Evolutionary conservation across 2,329 filamentous ascomycete species (phyloP).

Genomic region (Aspergillus transmontanensis): DNA sequence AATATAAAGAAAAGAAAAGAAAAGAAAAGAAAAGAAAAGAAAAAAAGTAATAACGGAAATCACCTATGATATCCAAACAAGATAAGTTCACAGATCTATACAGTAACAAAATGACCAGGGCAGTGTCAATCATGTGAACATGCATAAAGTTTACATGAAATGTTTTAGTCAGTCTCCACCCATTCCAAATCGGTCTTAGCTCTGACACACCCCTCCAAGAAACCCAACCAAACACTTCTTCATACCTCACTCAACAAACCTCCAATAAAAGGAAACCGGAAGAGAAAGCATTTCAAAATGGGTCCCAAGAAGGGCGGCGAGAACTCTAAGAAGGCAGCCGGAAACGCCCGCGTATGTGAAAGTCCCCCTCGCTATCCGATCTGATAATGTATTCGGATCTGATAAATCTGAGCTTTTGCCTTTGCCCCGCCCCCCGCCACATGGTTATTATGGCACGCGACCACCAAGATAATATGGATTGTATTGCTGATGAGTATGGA

Average conservation of each 20-base stretch:
- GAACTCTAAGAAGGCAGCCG: constrained; percentile 84
- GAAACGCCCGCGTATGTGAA: constrained; percentile 65
- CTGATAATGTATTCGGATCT: constrained; percentile 1
- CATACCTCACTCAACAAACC: background rate
- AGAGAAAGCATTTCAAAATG: constrained; percentile 52
- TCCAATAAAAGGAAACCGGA: background rate
- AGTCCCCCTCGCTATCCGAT: background rate
- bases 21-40: background rate
- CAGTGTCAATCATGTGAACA: no score
- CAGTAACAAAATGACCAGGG: no score
- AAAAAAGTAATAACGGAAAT: background rate
- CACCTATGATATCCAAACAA: background rate
- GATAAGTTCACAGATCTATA: no score
- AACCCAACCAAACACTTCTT: background rate
- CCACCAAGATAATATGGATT: background rate
- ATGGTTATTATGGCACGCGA: background rate
- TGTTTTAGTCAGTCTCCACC: background rate
- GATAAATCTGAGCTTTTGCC: background rate
- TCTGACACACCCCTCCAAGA: background rate
- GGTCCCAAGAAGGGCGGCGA: constrained; percentile 71
- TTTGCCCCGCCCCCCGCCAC: background rate
- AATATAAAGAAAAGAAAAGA: background rate
- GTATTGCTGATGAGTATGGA: background rate
- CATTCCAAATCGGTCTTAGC: background rate
- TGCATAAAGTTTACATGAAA: background rate